Percentiles rank a stretch among this genome's conserved stretches.
Conservation (phyloP, 225 moss, liverwort and hornwort genomes). For the Climacium dendroides region DNA sequence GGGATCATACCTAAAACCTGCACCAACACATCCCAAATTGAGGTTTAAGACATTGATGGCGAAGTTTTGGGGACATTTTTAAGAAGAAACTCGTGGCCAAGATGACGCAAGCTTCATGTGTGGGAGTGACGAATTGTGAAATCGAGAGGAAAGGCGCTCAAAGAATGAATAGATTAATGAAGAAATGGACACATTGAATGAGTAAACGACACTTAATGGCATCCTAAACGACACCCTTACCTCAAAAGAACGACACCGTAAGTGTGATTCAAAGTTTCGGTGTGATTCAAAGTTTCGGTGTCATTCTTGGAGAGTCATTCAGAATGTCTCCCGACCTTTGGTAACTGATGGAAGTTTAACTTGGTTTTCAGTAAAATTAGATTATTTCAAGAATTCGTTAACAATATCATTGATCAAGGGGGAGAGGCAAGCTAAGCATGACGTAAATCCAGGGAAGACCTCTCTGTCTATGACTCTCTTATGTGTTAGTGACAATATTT, state of each 20-base stretch:
- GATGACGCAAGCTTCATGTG: background rate
- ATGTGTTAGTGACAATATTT: background rate
- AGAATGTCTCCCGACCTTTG: too few relatives aligned
- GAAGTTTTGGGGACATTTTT: background rate
- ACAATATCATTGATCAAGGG: background rate
- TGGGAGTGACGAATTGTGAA: background rate
- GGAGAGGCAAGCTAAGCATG: background rate
- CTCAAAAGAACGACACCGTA: background rate
- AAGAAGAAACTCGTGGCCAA: background rate
- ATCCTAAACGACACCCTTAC: background rate
- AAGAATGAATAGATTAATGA: background rate
- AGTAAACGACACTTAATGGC: background rate
- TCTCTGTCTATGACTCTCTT: background rate
- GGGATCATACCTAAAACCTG: constrained; percentile 23
- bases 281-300: too few relatives aligned
- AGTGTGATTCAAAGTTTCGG: background rate
- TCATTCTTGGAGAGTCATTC: background rate
- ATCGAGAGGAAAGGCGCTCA: background rate
- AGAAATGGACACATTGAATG: background rate
- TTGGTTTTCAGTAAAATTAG: background rate
- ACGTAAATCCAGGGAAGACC: background rate
- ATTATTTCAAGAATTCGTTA: background rate
- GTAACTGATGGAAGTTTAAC: background rate
- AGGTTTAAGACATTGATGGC: background rate
- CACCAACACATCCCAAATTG: background rate